Conservation (phyloP, 306 rosid genomes). For the Glycine soja region DNA sequence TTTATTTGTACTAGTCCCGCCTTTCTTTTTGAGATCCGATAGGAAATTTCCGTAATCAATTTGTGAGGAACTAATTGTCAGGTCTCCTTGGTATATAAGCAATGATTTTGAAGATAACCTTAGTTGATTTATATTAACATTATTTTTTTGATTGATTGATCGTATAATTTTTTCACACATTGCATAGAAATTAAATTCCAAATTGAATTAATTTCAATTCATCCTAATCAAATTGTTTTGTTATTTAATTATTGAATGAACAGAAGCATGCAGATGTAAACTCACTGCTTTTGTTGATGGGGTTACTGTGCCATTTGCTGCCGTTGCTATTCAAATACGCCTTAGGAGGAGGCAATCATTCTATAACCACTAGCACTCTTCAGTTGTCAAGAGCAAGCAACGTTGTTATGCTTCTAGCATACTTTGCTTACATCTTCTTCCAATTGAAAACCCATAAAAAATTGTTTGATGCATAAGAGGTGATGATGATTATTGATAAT, state of each 20-base stretch:
- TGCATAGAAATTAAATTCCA: no score
- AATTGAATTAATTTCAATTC: not conserved
- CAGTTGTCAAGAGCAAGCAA: conserved; percentile 89
- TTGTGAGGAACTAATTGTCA: not conserved
- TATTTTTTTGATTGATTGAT: no score
- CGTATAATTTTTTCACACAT: no score
- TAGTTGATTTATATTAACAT: no score
- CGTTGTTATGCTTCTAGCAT: conserved; percentile 81
- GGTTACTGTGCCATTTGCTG: conserved; percentile 83
- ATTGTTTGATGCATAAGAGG: conserved; percentile 76
- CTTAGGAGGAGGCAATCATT: conserved; percentile 36
- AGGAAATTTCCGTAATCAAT: not conserved
- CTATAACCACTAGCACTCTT: conserved; percentile 58
- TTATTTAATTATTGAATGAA: conserved; percentile 22
- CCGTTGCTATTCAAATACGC: conserved; percentile 71
- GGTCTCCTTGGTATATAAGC: no score
- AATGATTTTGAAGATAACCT: no score
- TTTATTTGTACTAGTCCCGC: not conserved
- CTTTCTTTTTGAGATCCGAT: not conserved
- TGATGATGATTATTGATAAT: conserved; percentile 10
- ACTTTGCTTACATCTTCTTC: conserved; percentile 77
- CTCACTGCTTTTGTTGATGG: conserved; percentile 72
- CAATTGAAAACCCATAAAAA: conserved; percentile 89
- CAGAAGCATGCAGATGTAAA: conserved; percentile 95
- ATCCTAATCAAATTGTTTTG: not conserved